Evolutionary conservation across 768 basidiomycete genomes (phyloP).

Genomic region (Rhodotorula graminis): DNA sequence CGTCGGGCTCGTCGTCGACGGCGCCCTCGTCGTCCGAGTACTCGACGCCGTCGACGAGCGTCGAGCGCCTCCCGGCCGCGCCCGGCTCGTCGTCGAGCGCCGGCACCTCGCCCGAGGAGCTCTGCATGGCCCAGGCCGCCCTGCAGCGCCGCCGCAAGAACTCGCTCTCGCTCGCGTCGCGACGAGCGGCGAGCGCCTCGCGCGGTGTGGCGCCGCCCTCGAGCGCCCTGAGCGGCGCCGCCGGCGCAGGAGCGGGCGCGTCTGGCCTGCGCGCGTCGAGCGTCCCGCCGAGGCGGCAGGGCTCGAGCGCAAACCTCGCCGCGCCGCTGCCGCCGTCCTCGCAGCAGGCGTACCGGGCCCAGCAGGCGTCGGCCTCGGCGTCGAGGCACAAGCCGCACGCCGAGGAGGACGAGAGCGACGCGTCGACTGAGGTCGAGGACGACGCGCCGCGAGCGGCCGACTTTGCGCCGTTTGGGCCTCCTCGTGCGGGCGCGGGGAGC

Average conservation of each 20-base stretch:
- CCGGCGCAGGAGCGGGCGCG: too few species aligned
- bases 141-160: not conserved
- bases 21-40: not conserved
- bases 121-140: not conserved
- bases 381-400: not conserved
- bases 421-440: not conserved
- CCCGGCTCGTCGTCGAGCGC: not conserved
- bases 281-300: not conserved
- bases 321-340: too few species aligned
- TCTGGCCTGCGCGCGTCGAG: not conserved
- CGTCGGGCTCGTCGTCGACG: constrained; percentile 8
- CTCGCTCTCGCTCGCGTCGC: not conserved
- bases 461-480: not conserved
- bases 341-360: not conserved
- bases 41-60: constrained; percentile 26
- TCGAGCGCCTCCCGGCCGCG: constrained; percentile 7
- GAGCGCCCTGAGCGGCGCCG: too few species aligned
- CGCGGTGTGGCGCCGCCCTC: not conserved
- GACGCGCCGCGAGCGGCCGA: not conserved
- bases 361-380: too few species aligned
- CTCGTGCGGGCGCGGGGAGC: not conserved
- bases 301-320: not conserved
- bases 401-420: not conserved
- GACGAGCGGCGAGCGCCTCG: not conserved
- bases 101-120: constrained; percentile 1